phyloP scores from a whole-genome alignment of 257 asterid species.

The Fraxinus excelsior region DNA sequence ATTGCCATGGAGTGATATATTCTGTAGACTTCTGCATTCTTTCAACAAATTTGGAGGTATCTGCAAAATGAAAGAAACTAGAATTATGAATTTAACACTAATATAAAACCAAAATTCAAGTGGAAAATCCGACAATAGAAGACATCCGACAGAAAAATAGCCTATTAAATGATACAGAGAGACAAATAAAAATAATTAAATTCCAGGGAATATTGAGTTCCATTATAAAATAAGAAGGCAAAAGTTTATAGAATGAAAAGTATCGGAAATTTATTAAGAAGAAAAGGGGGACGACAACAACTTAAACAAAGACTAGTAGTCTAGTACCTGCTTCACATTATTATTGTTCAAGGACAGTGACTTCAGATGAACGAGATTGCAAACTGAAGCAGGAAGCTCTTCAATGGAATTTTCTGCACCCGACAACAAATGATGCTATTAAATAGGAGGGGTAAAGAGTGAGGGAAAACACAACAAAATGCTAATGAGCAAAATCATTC shows the following conservation, averaged over 20 bases:
- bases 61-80: conserved; percentile 41
- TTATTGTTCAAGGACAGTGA: conserved; percentile 83
- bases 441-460: not conserved
- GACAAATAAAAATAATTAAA: too few species aligned
- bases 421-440: conserved; percentile 4
- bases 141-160: not conserved
- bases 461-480: not conserved
- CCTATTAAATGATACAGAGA: not conserved
- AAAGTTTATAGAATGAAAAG: not conserved
- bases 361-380: conserved; percentile 85
- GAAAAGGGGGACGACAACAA: not conserved
- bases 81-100: conserved; percentile 13
- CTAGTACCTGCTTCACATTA: conserved; percentile 72
- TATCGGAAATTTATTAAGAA: conserved; percentile 8
- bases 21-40: conserved; percentile 88
- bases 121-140: not conserved
- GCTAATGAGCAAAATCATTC: conserved; percentile 11
- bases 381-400: conserved; percentile 84
- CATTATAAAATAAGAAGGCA: not conserved
- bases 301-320: not conserved
- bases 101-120: conserved; percentile 10
- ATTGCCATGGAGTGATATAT: conserved; percentile 82
- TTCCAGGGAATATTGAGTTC: not conserved
- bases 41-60: conserved; percentile 73
- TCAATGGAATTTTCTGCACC: conserved; percentile 77